Conservation (phyloP, 371 early-diverging fungal species). For the Mortierella sp. region DNA sequence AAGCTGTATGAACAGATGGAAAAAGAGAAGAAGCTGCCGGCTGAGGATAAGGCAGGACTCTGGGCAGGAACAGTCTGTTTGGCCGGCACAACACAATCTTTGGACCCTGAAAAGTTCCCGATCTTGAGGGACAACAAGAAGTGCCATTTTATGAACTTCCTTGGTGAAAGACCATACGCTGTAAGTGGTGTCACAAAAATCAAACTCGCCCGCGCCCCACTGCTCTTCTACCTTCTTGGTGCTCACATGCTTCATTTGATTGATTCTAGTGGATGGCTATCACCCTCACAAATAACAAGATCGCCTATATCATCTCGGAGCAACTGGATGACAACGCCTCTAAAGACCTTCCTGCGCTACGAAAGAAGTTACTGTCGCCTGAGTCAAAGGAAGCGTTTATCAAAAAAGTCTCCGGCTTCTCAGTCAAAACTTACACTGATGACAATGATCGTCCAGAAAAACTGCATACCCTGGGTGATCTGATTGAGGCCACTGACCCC, state of each 20-base stretch:
- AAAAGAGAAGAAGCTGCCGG: background rate
- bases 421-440: slow-evolving; percentile 7
- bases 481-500: slow-evolving; percentile 26
- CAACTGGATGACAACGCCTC: slow-evolving; percentile 4
- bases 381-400: slow-evolving; percentile 20
- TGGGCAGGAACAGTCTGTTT: slow-evolving; percentile 2
- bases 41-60: slow-evolving; percentile 3
- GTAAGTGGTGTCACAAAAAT: background rate
- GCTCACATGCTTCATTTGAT: background rate
- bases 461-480: slow-evolving; percentile 4
- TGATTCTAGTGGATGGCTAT: slow-evolving; percentile 1
- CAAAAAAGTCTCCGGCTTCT: slow-evolving; percentile 7
- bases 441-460: background rate
- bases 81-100: slow-evolving; percentile 1
- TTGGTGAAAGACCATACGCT: background rate
- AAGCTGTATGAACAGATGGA: background rate
- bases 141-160: slow-evolving; percentile 2
- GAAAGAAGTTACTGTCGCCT: slow-evolving; percentile 11
- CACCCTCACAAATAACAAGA: slow-evolving; percentile 8
- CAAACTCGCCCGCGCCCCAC: too few relatives aligned
- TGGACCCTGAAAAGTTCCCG: slow-evolving; percentile 8
- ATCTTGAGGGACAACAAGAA: background rate
- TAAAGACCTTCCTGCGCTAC: slow-evolving; percentile 1
- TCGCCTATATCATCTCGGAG: background rate
- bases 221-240: background rate